Evolutionary conservation across 257 asterid species (phyloP).

Genomic region (Solanum paucissectum): DNA sequence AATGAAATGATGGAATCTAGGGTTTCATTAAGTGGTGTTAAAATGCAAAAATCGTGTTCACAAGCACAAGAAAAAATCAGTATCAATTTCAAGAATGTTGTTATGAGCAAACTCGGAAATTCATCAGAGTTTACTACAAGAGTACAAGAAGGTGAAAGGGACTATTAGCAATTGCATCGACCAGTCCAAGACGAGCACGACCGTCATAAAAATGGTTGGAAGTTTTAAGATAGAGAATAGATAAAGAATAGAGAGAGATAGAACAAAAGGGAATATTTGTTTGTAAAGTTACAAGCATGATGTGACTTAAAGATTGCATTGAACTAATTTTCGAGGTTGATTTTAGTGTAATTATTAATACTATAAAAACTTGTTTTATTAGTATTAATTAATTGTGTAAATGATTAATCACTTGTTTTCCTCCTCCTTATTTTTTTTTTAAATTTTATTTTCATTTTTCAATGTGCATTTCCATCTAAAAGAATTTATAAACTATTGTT

Average conservation of each 20-base stretch:
- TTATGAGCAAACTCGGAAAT: constrained; percentile 37
- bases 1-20: constrained; percentile 58
- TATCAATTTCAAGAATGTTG: constrained; percentile 50
- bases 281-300: background rate
- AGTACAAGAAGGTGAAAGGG: background rate
- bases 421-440: background rate
- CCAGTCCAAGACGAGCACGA: background rate
- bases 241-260: background rate
- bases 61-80: constrained; percentile 40
- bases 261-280: background rate
- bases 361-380: background rate
- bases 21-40: constrained; percentile 49
- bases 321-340: background rate
- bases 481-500: background rate
- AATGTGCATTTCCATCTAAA: background rate
- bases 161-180: background rate
- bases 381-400: background rate
- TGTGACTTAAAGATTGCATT: background rate
- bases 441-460: background rate
- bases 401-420: background rate
- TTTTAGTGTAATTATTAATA: background rate
- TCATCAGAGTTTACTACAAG: constrained; percentile 22
- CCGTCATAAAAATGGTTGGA: background rate
- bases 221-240: background rate
- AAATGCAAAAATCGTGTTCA: constrained; percentile 63